Percentiles rank a stretch among this genome's conserved stretches.
Evolutionary conservation across 768 basidiomycete genomes (phyloP).

Genomic region (Mycena latifolia): DNA sequence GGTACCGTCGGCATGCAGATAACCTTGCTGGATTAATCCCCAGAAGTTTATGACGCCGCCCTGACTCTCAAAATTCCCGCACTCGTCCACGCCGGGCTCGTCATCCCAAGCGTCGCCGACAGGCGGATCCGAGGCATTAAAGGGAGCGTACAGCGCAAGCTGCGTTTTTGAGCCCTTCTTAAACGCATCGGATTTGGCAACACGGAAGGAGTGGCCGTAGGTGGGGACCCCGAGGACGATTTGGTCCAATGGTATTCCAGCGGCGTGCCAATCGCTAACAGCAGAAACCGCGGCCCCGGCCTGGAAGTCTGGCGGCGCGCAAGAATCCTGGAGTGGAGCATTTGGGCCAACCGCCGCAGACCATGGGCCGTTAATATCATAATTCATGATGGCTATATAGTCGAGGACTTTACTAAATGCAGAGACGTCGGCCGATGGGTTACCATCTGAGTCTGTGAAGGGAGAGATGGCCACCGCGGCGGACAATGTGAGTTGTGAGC

Average conservation of each 20-base stretch:
- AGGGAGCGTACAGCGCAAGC: conserved; percentile 62
- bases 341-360: conserved; percentile 79
- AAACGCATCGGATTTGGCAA: conserved; percentile 54
- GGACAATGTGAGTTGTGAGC: conserved; percentile 67
- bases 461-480: conserved; percentile 59
- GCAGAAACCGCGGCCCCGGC: conserved; percentile 81
- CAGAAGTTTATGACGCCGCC: conserved; percentile 72
- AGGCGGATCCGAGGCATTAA: conserved; percentile 59
- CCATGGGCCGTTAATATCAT: conserved; percentile 64
- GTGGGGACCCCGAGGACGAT: conserved; percentile 85
- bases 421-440: conserved; percentile 76
- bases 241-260: conserved; percentile 76
- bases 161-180: conserved; percentile 37
- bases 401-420: conserved; percentile 76
- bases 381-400: conserved; percentile 66
- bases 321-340: conserved; percentile 83
- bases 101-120: conserved; percentile 65
- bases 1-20: conserved; percentile 60
- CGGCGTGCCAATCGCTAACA: conserved; percentile 76
- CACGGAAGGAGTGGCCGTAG: conserved; percentile 82
- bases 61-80: conserved; percentile 54
- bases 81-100: conserved; percentile 56
- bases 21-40: conserved; percentile 67
- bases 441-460: conserved; percentile 62
- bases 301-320: conserved; percentile 66